Evolutionary conservation across 768 basidiomycete genomes (phyloP), one percentile per base, ranked within the genome.

Genomic region (Auriscalpium vulgare): DNA sequence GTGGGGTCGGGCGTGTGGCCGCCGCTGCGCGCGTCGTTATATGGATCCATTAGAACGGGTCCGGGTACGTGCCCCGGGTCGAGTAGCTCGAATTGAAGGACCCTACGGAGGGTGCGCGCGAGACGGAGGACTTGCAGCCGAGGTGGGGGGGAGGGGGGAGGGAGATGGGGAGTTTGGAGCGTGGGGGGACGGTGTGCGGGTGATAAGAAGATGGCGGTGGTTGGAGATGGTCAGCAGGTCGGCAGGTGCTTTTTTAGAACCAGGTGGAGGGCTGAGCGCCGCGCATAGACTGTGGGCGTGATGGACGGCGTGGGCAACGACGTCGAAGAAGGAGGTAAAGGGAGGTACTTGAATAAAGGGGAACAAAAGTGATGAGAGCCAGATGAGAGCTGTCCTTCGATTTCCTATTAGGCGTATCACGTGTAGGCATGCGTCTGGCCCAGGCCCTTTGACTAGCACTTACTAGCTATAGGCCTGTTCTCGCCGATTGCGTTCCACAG

Each of bases 1-100:
- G 3, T 21, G 10, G 53, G 23, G 11, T 62, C 56, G 45, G 60
- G 53, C 36, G 56, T 44, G n/a, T 16, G 38, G 11, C 19, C 38
- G 40, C 19, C 14, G 19, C 43, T 29, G 19, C 38, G 61, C 21
- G 61, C 11, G 21, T 21, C 21, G 37, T 66, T 65, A 62, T 75
- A 79, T 47, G 75, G 69, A 47, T 86, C 84, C 46, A 80, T n/a
- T n/a, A n/a, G n/a, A n/a, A n/a, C 71, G 35, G 61, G 61, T 13
- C 61, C 61, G 38, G 61, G 61, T 13, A 62, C 61, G 47, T 54
- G 60, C 5, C 53, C 52, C 2, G 61, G 59, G 4, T 73, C 75
- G 58, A 52, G 38, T 45, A 37, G 8, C 23, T 37, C 17, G 58
- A 57, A 10, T 50, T 50, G 21, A 35, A 2, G 8, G 60, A 61